Evolutionary conservation across 1,284 basidiomycete genomes (phyloP).

Genomic region (Erythrobasidium hasegawianum): DNA sequence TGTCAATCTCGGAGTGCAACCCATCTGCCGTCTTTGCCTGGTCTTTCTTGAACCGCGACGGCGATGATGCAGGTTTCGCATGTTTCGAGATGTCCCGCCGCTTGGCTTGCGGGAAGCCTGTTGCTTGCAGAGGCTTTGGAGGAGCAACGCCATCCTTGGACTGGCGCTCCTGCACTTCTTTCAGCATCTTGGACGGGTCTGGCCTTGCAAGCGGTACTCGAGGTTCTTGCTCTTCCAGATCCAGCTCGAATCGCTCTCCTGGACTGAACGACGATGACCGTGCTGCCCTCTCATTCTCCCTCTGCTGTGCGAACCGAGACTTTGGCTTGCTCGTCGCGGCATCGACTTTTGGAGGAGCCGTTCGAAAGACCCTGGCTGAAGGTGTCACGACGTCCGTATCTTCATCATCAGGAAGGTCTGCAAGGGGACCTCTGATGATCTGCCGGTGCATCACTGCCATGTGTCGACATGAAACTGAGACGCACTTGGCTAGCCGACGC

Average conservation of each 20-base stretch:
- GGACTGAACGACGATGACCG: slow-evolving; percentile 7
- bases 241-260: slow-evolving; percentile 37
- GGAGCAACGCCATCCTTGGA: background rate
- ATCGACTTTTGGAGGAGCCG: slow-evolving; percentile 11
- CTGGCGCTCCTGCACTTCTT: slow-evolving; percentile 37
- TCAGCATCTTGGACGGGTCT: slow-evolving; percentile 30
- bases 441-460: background rate
- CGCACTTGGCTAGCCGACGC: too few species aligned
- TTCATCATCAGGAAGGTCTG: background rate
- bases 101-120: slow-evolving; percentile 24
- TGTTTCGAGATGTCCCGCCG: background rate
- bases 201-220: slow-evolving; percentile 6
- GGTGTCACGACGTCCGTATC: background rate
- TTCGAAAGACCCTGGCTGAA: slow-evolving; percentile 10
- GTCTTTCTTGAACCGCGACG: background rate
- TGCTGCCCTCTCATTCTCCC: slow-evolving; percentile 33
- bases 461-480: background rate
- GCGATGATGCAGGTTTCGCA: background rate
- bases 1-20: slow-evolving; percentile 50
- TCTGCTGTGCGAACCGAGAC: slow-evolving; percentile 38
- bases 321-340: slow-evolving; percentile 32
- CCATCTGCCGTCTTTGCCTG: background rate
- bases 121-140: slow-evolving; percentile 31
- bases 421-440: background rate
- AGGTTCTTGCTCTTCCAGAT: slow-evolving; percentile 29